Conservation (phyloP, 2,329 filamentous ascomycete genomes). For the Furcasterigmium sp. region DNA sequence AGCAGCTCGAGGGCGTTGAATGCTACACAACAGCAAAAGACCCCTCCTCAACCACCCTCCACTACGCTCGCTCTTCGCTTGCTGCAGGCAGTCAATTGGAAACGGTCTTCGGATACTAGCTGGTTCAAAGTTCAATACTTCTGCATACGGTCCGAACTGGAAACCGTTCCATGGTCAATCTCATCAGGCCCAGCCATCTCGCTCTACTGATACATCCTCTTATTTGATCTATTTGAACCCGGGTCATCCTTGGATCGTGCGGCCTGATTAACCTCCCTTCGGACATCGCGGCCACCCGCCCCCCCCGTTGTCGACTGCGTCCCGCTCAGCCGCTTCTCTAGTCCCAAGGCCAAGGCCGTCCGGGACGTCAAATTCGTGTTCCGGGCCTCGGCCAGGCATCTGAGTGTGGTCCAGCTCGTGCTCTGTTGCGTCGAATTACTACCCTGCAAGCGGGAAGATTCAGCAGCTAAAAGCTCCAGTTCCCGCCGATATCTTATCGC, state of each 20-base stretch:
- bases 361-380: background rate
- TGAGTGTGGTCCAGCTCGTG: too few relatives aligned
- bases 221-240: too few relatives aligned
- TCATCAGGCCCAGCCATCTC: background rate
- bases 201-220: too few relatives aligned
- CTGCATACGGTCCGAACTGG: background rate
- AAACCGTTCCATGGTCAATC: background rate
- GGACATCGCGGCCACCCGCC: too few relatives aligned
- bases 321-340: background rate
- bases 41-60: background rate
- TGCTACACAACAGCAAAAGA: too few relatives aligned
- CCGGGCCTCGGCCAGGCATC: background rate
- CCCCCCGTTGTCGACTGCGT: too few relatives aligned
- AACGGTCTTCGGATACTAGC: background rate
- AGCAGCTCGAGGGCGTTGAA: too few relatives aligned
- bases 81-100: background rate
- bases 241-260: too few relatives aligned
- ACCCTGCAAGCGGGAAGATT: too few relatives aligned
- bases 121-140: background rate
- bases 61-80: background rate
- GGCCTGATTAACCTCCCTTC: too few relatives aligned
- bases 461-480: background rate
- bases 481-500: slow-evolving; percentile 14
- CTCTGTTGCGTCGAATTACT: too few relatives aligned
- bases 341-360: background rate